Base-by-base conservation (phyloP, 805 yeast species). In the Pichia californica region DNA sequence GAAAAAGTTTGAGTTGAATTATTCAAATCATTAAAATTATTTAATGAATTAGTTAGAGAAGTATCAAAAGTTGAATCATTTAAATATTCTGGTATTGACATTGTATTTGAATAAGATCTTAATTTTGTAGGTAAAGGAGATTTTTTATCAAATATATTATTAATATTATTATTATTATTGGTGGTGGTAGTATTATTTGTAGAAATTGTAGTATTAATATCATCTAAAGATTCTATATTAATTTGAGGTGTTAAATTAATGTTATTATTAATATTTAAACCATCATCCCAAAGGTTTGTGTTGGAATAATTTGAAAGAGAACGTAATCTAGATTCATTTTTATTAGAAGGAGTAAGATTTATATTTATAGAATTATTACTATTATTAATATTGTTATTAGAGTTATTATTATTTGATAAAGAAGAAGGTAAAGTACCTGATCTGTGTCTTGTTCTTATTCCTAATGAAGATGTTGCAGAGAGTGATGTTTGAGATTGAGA, bases 351-450 rank as follows among this genome's bases (percentile, higher is more conserved):
- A 11, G 10, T 19, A 16, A 18, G 35, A 5, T 11, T 11, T 10
- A 25, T 18, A 32, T 19, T 32, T 11, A 32, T 7, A 4, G 15
- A 19, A 14, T 5, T 33, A 14, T 14, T 29, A 21, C 23, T 34
- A 41, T 25, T 28, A 28, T 32, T 28, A 52, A 39, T 51, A 58
- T 15, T 8, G 32, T 23, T 15, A n/a, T 21, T 32, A 14, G 25
- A 27, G 6, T 26, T 23, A 26, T 18, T 31, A 21, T 23, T 33
- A 40, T 29, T 30, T 4, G 59, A 47, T 38, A 51, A 31, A 25
- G 51, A 51, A 55, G 43, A 80, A 70, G 93, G 91, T 38, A 85
- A 64, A 13, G 94, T 85, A 3, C 93, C 93, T 2, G 93, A 84
- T 50, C 94, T 71, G 36, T 83, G 77, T 48, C 93, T 71, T 14